Conservation (phyloP, 306 rosid species). For the Citrullus mucosospermus region DNA sequence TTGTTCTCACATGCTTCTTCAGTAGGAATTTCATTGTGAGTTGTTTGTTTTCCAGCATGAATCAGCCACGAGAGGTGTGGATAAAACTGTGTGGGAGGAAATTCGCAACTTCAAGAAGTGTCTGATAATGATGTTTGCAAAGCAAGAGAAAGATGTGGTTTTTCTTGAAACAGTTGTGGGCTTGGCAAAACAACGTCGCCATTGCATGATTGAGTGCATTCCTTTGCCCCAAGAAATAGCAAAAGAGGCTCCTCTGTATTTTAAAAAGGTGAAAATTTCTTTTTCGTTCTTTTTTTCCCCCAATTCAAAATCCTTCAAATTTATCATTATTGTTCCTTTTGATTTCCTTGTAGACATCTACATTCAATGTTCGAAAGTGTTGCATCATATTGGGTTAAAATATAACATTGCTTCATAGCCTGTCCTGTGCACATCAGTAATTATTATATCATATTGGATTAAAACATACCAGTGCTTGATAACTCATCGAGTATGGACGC, state of each 20-base stretch:
- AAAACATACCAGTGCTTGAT: neutral
- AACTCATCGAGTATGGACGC: neutral
- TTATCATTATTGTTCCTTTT: neutral
- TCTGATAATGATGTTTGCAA: constrained; percentile 81
- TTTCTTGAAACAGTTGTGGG: constrained; percentile 88
- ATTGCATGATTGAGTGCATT: constrained; percentile 73
- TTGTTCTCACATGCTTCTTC: neutral
- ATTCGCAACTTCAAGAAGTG: constrained; percentile 91
- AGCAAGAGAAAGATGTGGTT: constrained; percentile 77
- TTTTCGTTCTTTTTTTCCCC: neutral
- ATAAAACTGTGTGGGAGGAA: constrained; percentile 70
- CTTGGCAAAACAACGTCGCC: constrained; percentile 69
- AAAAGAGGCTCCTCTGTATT: constrained; percentile 81
- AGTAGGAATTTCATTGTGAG: neutral
- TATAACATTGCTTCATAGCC: neutral
- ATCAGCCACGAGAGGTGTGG: constrained; percentile 64
- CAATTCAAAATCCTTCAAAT: neutral
- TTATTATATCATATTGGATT: neutral
- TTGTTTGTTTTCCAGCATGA: constrained; percentile 50
- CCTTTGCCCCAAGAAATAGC: constrained; percentile 68
- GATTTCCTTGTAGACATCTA: neutral
- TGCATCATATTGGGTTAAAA: neutral
- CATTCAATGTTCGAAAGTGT: neutral
- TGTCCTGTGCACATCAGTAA: neutral
- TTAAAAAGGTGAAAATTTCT: constrained; percentile 47